Evolutionary conservation across 202 grass and related monocot genomes (phyloP), one percentile per base, ranked within the genome.

Genomic region (Zoysia matrella): DNA sequence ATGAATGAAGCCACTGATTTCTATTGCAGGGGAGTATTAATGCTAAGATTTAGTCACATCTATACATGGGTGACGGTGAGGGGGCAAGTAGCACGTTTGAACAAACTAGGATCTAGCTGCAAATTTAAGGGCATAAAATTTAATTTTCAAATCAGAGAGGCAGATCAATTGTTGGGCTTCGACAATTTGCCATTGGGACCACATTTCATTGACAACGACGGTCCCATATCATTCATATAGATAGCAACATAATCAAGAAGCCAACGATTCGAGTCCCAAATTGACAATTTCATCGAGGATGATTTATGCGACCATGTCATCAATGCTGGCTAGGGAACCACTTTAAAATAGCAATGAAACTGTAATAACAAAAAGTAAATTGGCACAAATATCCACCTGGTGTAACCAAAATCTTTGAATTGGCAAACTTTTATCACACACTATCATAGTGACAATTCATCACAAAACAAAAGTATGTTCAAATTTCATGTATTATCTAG

Each of bases 71-170:
- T 3, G 3, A n/a, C 15, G 50, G 3, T 5, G 8, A 76, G 16
- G 74, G 46, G 36, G 11, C 14, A 67, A 54, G 10, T 67, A 36
- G 58, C 58, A 36, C 9, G 3, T 18, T 67, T 10, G 49, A 15
- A 67, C 5, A 14, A 3, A 55, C 2, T 56, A 42, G 52, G 65
- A 52, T n/a, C 55, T 14, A 41, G 52, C 69, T 56, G 4, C 51
- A 68, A 67, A 68, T 57, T 69, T 69, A 47, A 6, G 50, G 6
- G 52, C 6, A 47, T 54, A 69, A 79, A 52, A 67, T 30, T 47
- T 80, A 47, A 12, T 69, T 39, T 47, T 6, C 41, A 8, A 69
- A 69, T 30, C 22, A 30, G 22, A 30, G 22, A 30, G 22, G 22
- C 22, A 30, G 22, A 30, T 30, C 22, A 30, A 30, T 30, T 30